phyloP scores from a whole-genome alignment of 1,284 basidiomycete genomes.

The Ceratobasidium sp. region DNA sequence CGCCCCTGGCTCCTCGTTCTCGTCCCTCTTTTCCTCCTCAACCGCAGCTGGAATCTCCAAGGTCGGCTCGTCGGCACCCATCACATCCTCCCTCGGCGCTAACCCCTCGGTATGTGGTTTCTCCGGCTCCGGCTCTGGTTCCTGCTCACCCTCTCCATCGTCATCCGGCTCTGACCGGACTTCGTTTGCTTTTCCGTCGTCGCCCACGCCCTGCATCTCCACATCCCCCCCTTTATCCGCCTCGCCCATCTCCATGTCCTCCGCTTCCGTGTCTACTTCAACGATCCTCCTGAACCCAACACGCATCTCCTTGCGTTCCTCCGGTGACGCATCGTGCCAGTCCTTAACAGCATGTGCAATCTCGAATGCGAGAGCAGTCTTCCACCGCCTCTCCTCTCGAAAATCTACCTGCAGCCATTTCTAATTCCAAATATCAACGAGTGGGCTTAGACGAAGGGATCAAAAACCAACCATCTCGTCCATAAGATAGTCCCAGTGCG shows the following conservation, averaged over 20 bases:
- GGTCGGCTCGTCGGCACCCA: slow-evolving; percentile 47
- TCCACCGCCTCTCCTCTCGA: slow-evolving; percentile 93
- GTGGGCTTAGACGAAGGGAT: background rate
- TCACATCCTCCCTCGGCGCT: slow-evolving; percentile 51
- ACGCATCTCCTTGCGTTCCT: slow-evolving; percentile 71
- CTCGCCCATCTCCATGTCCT: slow-evolving; percentile 42
- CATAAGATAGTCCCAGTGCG: slow-evolving; percentile 94
- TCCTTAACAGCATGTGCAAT: slow-evolving; percentile 84
- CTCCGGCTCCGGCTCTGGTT: slow-evolving; percentile 55
- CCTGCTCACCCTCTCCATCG: slow-evolving; percentile 43
- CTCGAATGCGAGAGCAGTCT: slow-evolving; percentile 82
- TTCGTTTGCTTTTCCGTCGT: slow-evolving; percentile 43
- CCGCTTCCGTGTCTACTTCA: slow-evolving; percentile 40
- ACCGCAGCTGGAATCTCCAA: slow-evolving; percentile 58
- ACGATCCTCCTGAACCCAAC: slow-evolving; percentile 47
- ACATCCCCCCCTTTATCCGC: slow-evolving; percentile 44
- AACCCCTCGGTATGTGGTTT: slow-evolving; percentile 49
- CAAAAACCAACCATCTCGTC: slow-evolving; percentile 86
- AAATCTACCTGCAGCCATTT: slow-evolving; percentile 98
- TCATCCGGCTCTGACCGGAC: slow-evolving; percentile 42
- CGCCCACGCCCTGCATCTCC: slow-evolving; percentile 42
- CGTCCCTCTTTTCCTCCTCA: slow-evolving; percentile 40
- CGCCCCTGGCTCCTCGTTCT: slow-evolving; percentile 42
- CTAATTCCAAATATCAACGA: slow-evolving; percentile 52
- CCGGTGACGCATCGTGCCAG: slow-evolving; percentile 80